A percentile compares a stretch with the other conserved stretches of the same genome.
Conservation (phyloP, 1,284 basidiomycete genomes). For the Ceratobasidium theobromae region DNA sequence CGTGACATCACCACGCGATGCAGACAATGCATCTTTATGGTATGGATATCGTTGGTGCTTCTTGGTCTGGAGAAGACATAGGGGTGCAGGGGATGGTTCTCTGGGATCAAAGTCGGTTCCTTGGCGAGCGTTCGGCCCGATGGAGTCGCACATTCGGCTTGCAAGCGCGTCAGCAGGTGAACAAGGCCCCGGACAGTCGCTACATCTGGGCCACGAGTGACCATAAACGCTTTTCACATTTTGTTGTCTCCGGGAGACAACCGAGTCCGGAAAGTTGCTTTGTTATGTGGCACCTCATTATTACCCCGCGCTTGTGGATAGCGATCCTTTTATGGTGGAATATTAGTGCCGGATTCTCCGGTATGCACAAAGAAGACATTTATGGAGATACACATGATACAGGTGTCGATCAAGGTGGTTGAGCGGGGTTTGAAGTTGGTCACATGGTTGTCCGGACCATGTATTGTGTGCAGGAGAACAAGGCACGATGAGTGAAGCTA, state of each 20-base stretch:
- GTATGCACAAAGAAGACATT: neutral
- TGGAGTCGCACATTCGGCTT: neutral
- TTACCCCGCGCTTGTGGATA: neutral
- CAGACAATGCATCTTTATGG: neutral
- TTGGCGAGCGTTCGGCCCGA: neutral
- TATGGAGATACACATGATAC: neutral
- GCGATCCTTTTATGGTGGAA: too few species aligned
- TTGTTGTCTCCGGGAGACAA: neutral
- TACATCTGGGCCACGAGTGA: too few species aligned
- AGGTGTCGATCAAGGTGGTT: neutral
- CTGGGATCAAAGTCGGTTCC: neutral
- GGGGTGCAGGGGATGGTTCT: too few species aligned
- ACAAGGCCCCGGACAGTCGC: neutral
- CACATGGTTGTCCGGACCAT: neutral
- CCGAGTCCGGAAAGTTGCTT: neutral
- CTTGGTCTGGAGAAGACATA: too few species aligned
- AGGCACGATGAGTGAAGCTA: neutral
- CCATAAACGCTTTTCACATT: too few species aligned
- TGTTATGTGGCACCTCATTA: neutral
- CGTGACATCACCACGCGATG: too few species aligned
- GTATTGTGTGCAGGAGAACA: neutral
- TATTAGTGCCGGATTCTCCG: neutral
- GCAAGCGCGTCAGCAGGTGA: too few species aligned
- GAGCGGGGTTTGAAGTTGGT: neutral
- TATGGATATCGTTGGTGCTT: too few species aligned